These are phyloP conservation scores for Nicotiana noctiflora DNA, from an alignment of 257 asterid species.

Conservation along the genomic window DNA sequence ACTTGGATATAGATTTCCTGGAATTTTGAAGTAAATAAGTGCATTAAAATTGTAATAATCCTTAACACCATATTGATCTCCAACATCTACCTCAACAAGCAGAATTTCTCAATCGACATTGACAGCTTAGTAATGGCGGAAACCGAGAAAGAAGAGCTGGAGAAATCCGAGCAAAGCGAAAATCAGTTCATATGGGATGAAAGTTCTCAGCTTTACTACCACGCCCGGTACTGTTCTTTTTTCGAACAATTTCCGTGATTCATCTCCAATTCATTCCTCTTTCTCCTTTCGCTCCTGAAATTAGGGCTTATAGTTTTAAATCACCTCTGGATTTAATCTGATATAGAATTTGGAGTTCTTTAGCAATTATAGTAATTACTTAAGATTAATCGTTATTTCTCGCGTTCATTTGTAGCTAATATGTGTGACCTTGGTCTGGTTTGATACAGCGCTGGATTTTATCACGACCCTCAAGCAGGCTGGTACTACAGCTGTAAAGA, in stretches of 20 bases:
- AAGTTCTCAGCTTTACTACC: constrained; percentile 73
- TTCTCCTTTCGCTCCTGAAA: neutral
- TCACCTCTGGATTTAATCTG: neutral
- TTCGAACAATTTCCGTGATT: neutral
- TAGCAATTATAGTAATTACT: neutral
- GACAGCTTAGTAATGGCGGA: constrained; percentile 41
- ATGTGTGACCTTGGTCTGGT: neutral
- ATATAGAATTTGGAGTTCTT: neutral
- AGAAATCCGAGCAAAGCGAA: constrained; percentile 18
- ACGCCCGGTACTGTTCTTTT: constrained; percentile 51
- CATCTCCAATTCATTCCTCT: neutral
- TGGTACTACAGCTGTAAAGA: constrained; percentile 87
- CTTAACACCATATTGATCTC: neutral
- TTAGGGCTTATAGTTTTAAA: constrained; percentile 3
- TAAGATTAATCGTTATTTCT: constrained; percentile 10
- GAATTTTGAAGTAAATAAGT: neutral
- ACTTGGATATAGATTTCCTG: neutral
- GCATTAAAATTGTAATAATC: neutral
- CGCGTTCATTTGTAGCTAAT: neutral
- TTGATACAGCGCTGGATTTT: constrained; percentile 81
- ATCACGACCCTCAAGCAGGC: constrained; percentile 73
- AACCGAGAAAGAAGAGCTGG: constrained; percentile 7
- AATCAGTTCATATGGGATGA: constrained; percentile 77
- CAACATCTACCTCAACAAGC: neutral
- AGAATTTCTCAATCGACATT: neutral